Conservation (phyloP, 2,329 filamentous ascomycete species). For the Sphaceloma murrayae region DNA sequence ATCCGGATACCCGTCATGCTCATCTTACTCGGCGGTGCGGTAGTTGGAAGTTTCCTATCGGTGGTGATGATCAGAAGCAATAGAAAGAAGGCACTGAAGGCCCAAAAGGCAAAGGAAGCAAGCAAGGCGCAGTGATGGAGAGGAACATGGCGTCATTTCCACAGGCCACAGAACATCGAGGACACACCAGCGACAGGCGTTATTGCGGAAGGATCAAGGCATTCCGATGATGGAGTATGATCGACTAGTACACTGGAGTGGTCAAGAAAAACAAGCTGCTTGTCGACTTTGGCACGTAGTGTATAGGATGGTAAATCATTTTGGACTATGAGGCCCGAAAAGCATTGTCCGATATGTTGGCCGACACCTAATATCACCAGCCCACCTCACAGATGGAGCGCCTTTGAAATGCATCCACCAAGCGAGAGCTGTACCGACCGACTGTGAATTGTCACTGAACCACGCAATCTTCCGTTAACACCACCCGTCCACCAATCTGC, state of each 20-base stretch:
- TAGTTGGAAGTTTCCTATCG: slow-evolving; percentile 90
- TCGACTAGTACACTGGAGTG: neutral
- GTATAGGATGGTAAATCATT: too few relatives aligned
- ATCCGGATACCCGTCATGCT: slow-evolving; percentile 97
- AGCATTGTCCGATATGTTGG: too few relatives aligned
- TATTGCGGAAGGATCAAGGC: neutral
- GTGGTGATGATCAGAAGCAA: slow-evolving; percentile 99
- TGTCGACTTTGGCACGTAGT: too few relatives aligned
- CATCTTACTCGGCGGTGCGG: slow-evolving; percentile 79
- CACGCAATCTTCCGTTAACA: slow-evolving; percentile 24
- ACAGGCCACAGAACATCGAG: neutral
- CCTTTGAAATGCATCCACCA: too few relatives aligned
- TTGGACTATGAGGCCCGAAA: too few relatives aligned
- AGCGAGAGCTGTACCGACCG: neutral
- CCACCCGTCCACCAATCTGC: slow-evolving; percentile 18
- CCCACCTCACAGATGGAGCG: too few relatives aligned
- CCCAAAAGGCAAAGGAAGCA: slow-evolving; percentile 63
- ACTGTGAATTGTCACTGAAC: slow-evolving; percentile 19
- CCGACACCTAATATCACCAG: too few relatives aligned
- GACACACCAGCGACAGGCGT: neutral
- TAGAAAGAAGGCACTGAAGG: slow-evolving; percentile 92
- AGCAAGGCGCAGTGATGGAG: slow-evolving; percentile 52
- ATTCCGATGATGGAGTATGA: too few relatives aligned
- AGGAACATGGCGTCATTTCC: neutral
- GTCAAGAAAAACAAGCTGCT: too few relatives aligned